Evolutionary conservation across 768 basidiomycete genomes (phyloP).

Genomic region (Chiua virens): DNA sequence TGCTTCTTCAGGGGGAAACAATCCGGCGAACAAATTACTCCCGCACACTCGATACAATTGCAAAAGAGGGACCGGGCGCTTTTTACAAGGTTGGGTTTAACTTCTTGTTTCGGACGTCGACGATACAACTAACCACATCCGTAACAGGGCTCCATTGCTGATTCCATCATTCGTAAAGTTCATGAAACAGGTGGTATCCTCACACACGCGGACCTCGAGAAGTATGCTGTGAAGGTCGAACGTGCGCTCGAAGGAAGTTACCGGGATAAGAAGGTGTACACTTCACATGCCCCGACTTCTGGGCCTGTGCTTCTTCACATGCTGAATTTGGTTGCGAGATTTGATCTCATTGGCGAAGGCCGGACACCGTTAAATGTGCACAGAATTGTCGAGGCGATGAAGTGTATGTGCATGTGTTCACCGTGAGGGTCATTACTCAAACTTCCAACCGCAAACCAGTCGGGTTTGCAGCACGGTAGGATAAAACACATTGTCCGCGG

Average conservation of each 20-base stretch:
- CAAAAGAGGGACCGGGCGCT: conserved; percentile 70
- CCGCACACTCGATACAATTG: conserved; percentile 70
- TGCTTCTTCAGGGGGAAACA: conserved; percentile 72
- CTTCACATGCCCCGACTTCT: conserved; percentile 79
- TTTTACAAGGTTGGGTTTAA: conserved; percentile 68
- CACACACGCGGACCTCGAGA: conserved; percentile 67
- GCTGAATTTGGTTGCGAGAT: conserved; percentile 89
- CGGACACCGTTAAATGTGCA: conserved; percentile 69
- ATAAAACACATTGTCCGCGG: conserved; percentile 8
- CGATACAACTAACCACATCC: conserved; percentile 11
- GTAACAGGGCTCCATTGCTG: conserved; percentile 73
- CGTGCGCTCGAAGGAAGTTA: conserved; percentile 80
- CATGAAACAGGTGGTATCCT: conserved; percentile 76
- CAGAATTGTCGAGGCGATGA: conserved; percentile 79
- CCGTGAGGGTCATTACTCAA: conserved; percentile 9
- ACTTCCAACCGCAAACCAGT: conserved; percentile 35
- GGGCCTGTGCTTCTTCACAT: conserved; percentile 91
- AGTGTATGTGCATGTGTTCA: conserved; percentile 53
- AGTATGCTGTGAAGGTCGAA: conserved; percentile 66
- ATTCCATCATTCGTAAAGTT: conserved; percentile 73
- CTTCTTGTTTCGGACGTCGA: conserved; percentile 5
- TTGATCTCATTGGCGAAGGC: conserved; percentile 47
- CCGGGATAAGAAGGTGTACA: conserved; percentile 77
- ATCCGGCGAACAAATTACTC: conserved; percentile 77
- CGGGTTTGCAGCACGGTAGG: conserved; percentile 62